These are phyloP conservation scores for Acanthamoeba lenticulata DNA, from an alignment of 208 protist species.

Conservation along the genomic window DNA sequence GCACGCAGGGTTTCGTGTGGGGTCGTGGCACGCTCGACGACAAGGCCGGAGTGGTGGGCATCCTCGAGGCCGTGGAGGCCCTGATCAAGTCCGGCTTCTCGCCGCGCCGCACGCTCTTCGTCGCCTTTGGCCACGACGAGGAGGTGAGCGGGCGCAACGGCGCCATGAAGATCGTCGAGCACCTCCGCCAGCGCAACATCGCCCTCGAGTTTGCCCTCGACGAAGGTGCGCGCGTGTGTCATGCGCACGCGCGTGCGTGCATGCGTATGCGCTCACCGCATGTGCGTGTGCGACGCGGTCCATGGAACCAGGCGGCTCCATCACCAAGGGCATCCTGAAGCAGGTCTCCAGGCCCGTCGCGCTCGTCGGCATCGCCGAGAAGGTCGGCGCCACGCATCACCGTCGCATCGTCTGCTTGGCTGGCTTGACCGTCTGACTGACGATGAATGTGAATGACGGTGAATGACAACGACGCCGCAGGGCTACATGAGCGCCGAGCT, in stretches of 20 bases:
- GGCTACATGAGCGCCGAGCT: constrained; percentile 62
- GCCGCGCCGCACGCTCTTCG: constrained; percentile 57
- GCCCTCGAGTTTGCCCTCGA: constrained; percentile 67
- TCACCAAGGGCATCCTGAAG: not conserved
- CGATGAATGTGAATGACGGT: no score
- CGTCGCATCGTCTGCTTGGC: no score
- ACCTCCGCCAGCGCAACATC: not conserved
- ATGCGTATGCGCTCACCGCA: no score
- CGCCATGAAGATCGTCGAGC: constrained; percentile 53
- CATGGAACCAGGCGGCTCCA: not conserved
- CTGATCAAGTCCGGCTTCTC: not conserved
- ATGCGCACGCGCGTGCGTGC: no score
- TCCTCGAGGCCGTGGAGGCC: constrained; percentile 70
- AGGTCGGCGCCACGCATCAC: constrained; percentile 23
- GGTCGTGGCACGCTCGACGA: constrained; percentile 26
- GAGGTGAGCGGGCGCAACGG: constrained; percentile 70
- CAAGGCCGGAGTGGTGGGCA: constrained; percentile 66
- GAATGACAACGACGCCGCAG: not conserved
- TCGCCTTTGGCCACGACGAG: constrained; percentile 78
- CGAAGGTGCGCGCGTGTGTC: constrained; percentile 27
- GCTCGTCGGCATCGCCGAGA: constrained; percentile 71
- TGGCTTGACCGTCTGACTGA: no score
- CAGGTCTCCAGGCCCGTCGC: constrained; percentile 12
- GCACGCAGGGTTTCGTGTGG: not conserved
- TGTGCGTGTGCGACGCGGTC: no score